A percentile compares a stretch with the other conserved stretches of the same genome.
phyloP scores from a whole-genome alignment of 2,329 filamentous ascomycete species.

The Hortaea werneckii region DNA sequence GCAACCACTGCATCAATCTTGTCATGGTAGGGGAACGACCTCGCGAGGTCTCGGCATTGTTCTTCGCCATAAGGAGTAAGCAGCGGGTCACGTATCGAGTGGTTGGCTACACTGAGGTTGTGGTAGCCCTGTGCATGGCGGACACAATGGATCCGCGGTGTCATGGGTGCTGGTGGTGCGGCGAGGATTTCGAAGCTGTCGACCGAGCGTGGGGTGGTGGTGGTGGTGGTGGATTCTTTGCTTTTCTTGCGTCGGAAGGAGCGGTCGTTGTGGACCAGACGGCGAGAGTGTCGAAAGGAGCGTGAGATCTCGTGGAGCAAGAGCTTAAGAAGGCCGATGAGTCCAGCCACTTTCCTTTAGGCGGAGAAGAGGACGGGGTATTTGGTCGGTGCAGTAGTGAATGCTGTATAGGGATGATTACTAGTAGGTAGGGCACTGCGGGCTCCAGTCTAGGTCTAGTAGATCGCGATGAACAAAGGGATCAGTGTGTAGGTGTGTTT shows the following conservation, averaged over 20 bases:
- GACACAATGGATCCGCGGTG: slow-evolving; percentile 51
- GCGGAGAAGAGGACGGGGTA: no score
- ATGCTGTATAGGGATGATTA: no score
- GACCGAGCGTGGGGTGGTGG: background rate
- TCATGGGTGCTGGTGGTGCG: slow-evolving; percentile 14
- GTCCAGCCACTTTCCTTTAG: background rate
- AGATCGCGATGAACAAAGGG: no score
- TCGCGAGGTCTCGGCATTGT: slow-evolving; percentile 59
- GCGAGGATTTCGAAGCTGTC: background rate
- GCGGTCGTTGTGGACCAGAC: background rate
- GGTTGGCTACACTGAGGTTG: slow-evolving; percentile 63
- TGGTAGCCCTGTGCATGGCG: slow-evolving; percentile 67
- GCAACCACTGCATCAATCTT: slow-evolving; percentile 61
- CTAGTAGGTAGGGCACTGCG: no score
- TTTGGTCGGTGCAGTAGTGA: no score
- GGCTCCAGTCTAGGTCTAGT: no score
- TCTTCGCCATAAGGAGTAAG: slow-evolving; percentile 65
- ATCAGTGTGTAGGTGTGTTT: no score
- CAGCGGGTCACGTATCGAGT: slow-evolving; percentile 63
- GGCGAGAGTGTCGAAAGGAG: background rate
- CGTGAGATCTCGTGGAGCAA: background rate
- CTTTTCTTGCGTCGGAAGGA: background rate
- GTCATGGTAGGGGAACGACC: slow-evolving; percentile 54
- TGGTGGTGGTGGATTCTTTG: background rate
- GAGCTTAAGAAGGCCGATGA: background rate